Conservation (phyloP, 805 yeast species). For the Phaffomyces thermotolerans region DNA sequence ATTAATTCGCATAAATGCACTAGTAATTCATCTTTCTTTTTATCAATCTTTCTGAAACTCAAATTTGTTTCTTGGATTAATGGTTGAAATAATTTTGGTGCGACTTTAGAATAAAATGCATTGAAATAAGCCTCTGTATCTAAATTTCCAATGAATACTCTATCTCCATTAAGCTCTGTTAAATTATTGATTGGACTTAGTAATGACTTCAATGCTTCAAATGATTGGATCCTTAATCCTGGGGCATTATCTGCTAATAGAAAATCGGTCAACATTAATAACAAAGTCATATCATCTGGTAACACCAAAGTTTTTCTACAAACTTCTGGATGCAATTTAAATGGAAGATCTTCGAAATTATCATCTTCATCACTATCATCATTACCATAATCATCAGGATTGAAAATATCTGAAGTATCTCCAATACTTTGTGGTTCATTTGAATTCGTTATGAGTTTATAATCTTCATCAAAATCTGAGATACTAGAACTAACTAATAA, state of each 20-base stretch:
- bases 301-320: constrained; percentile 16
- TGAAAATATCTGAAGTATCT: constrained; percentile 2
- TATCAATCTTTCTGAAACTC: not conserved
- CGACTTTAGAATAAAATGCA: constrained; percentile 57
- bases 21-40: constrained; percentile 35
- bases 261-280: constrained; percentile 49
- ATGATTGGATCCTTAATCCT: constrained; percentile 75
- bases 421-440: not conserved
- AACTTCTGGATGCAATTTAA: not conserved
- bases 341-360: not conserved
- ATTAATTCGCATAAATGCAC: constrained; percentile 66
- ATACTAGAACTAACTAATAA: constrained; percentile 35
- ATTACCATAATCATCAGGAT: constrained; percentile 6
- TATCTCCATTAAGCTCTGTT: constrained; percentile 18
- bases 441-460: not conserved
- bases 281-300: constrained; percentile 52
- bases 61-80: constrained; percentile 25
- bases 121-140: constrained; percentile 41
- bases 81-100: constrained; percentile 47
- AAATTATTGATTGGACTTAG: constrained; percentile 40
- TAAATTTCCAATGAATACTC: constrained; percentile 18
- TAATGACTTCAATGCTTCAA: constrained; percentile 71
- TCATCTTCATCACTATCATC: constrained; percentile 1
- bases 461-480: constrained; percentile 1
- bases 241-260: constrained; percentile 55